Percentiles rank a stretch among this genome's conserved stretches.
Conservation (phyloP, 768 basidiomycete species). For the Kwoniella heveanensis region DNA sequence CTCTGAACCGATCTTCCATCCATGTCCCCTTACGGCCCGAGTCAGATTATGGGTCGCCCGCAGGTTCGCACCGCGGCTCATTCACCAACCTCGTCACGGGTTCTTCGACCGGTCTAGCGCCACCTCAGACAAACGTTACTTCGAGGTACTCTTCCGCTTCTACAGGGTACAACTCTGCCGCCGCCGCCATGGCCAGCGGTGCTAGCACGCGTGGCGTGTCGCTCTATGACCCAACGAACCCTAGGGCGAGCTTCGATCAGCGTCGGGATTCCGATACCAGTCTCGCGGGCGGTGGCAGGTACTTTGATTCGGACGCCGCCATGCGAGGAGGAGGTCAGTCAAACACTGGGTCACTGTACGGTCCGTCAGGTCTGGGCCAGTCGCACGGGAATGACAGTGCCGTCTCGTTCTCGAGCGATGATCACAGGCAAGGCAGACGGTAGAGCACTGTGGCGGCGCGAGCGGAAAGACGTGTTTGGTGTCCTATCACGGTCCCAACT, state of each 20-base stretch:
- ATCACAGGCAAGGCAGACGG: constrained; percentile 6
- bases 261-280: background rate
- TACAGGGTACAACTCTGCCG: constrained; percentile 1
- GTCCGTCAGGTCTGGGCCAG: constrained; percentile 2
- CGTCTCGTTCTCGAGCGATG: constrained; percentile 19
- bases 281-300: background rate
- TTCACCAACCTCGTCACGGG: constrained; percentile 7
- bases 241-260: constrained; percentile 17
- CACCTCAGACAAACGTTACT: constrained; percentile 7
- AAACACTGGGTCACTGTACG: background rate
- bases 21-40: constrained; percentile 4
- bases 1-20: constrained; percentile 64
- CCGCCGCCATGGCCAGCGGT: background rate
- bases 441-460: background rate
- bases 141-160: constrained; percentile 8
- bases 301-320: constrained; percentile 8
- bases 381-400: constrained; percentile 15
- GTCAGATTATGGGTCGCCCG: constrained; percentile 4
- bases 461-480: background rate
- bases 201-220: constrained; percentile 17
- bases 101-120: constrained; percentile 14
- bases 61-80: constrained; percentile 14
- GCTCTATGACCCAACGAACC: constrained; percentile 22
- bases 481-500: too few species aligned
- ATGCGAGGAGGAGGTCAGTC: constrained; percentile 3